phyloP scores from a whole-genome alignment of 768 basidiomycete species.

The Collybia sordida region DNA sequence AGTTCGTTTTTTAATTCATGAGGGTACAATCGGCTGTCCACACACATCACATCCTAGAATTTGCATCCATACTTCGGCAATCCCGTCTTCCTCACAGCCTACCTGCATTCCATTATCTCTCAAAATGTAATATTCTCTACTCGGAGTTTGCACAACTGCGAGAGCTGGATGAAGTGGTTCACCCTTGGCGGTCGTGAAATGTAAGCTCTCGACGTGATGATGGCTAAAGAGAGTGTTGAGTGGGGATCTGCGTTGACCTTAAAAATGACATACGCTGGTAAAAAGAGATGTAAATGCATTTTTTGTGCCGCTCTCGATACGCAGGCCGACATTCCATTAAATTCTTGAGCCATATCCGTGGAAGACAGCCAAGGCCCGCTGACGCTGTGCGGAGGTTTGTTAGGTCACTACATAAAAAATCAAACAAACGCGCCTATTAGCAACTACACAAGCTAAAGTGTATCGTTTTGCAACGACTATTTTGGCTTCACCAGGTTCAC shows the following conservation, averaged over 20 bases:
- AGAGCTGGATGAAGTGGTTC: conserved; percentile 56
- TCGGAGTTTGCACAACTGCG: conserved; percentile 69
- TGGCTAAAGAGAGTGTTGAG: conserved; percentile 40
- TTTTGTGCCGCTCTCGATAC: conserved; percentile 13
- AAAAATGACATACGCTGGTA: conserved; percentile 54
- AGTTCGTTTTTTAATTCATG: too few relatives aligned
- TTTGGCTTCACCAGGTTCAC: conserved; percentile 40
- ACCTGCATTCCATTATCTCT: conserved; percentile 78
- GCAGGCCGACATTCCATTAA: conserved; percentile 45
- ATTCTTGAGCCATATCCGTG: conserved; percentile 71
- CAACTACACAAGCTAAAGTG: conserved; percentile 67
- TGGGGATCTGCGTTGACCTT: too few relatives aligned
- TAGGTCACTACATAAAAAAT: neutral
- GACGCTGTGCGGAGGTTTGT: conserved; percentile 39
- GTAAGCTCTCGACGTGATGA: conserved; percentile 75
- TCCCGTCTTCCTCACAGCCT: conserved; percentile 74
- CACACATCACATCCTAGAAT: conserved; percentile 47
- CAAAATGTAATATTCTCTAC: conserved; percentile 66
- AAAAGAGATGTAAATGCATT: conserved; percentile 51
- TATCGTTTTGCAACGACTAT: conserved; percentile 58
- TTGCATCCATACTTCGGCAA: conserved; percentile 60
- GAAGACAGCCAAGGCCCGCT: conserved; percentile 71
- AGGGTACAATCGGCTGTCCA: conserved; percentile 1
- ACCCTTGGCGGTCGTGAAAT: conserved; percentile 49
- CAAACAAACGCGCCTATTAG: conserved; percentile 53